Evolutionary conservation across 1,284 basidiomycete species (phyloP).

Genomic region (Mycena sp.): DNA sequence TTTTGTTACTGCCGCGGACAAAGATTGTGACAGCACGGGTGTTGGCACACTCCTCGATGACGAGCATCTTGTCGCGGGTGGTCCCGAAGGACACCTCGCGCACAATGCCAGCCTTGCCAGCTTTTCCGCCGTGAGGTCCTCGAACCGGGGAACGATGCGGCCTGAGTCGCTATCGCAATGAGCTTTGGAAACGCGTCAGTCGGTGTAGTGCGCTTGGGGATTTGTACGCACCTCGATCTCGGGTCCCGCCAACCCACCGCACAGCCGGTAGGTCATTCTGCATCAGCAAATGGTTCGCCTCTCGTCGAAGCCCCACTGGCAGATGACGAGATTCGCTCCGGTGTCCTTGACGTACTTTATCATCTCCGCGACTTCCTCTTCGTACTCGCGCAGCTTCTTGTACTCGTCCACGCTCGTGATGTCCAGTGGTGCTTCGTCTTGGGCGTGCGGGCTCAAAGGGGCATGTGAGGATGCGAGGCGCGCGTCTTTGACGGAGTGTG

Average conservation of each 20-base stretch:
- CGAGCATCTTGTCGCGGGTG: slow-evolving; percentile 98
- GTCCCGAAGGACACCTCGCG: slow-evolving; percentile 97
- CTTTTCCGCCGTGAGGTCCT: slow-evolving; percentile 92
- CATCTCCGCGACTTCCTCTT: slow-evolving; percentile 97
- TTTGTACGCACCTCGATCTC: slow-evolving; percentile 82
- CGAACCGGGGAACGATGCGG: slow-evolving; percentile 97
- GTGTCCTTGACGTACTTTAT: slow-evolving; percentile 97
- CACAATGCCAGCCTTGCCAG: slow-evolving; percentile 92
- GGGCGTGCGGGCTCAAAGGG: slow-evolving; percentile 98
- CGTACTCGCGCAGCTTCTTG: slow-evolving; percentile 94
- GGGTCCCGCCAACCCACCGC: slow-evolving; percentile 98
- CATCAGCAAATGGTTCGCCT: slow-evolving; percentile 98
- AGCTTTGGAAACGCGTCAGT: slow-evolving; percentile 58
- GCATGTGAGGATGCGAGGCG: slow-evolving; percentile 96
- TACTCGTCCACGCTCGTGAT: slow-evolving; percentile 99
- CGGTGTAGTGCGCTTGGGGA: not conserved
- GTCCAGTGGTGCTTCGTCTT: slow-evolving; percentile 99
- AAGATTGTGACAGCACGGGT: slow-evolving; percentile 97
- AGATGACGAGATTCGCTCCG: slow-evolving; percentile 99
- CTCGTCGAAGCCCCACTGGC: slow-evolving; percentile 99
- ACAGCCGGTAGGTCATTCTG: slow-evolving; percentile 99
- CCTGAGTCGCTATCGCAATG: slow-evolving; percentile 98
- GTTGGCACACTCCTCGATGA: slow-evolving; percentile 99
- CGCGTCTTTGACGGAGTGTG: slow-evolving; percentile 87
- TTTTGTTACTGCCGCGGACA: slow-evolving; percentile 98